These are phyloP conservation scores for Bertia moriformis DNA, from an alignment of 2,329 filamentous ascomycete genomes.

Conservation along the genomic window DNA sequence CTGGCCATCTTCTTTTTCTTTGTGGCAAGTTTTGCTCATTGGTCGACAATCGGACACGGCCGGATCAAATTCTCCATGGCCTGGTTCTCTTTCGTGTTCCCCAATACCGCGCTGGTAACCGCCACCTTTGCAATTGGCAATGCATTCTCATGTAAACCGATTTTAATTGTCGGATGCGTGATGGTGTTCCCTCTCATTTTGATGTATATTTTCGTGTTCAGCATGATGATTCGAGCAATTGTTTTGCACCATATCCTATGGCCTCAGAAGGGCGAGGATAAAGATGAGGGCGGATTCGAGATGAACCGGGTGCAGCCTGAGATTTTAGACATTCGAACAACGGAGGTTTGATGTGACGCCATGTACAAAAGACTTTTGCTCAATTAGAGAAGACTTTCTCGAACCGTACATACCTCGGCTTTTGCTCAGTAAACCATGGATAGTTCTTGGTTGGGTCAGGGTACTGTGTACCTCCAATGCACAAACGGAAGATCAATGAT, in stretches of 20 bases:
- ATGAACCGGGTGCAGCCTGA: neutral
- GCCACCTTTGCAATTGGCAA: constrained; percentile 44
- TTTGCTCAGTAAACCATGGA: too few relatives aligned
- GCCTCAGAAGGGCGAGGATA: constrained; percentile 51
- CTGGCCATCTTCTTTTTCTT: constrained; percentile 50
- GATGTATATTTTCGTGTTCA: constrained; percentile 38
- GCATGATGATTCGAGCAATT: constrained; percentile 46
- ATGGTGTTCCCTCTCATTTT: constrained; percentile 34
- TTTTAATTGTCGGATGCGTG: constrained; percentile 39
- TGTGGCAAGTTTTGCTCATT: constrained; percentile 40
- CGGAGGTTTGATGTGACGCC: too few relatives aligned
- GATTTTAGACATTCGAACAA: too few relatives aligned
- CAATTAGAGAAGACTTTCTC: too few relatives aligned
- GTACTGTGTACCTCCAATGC: too few relatives aligned
- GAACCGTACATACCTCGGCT: too few relatives aligned
- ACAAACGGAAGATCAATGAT: too few relatives aligned
- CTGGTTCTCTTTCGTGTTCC: constrained; percentile 50
- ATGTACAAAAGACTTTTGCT: neutral
- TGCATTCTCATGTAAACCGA: constrained; percentile 28
- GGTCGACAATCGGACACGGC: constrained; percentile 28
- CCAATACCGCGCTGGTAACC: constrained; percentile 42
- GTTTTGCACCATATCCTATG: constrained; percentile 39
- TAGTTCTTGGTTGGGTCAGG: too few relatives aligned
- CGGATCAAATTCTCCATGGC: constrained; percentile 45
- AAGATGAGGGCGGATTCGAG: constrained; percentile 43